Conservation (phyloP, 352 stramenopile species). For the Hyaloperonospora arabidopsidis region DNA sequence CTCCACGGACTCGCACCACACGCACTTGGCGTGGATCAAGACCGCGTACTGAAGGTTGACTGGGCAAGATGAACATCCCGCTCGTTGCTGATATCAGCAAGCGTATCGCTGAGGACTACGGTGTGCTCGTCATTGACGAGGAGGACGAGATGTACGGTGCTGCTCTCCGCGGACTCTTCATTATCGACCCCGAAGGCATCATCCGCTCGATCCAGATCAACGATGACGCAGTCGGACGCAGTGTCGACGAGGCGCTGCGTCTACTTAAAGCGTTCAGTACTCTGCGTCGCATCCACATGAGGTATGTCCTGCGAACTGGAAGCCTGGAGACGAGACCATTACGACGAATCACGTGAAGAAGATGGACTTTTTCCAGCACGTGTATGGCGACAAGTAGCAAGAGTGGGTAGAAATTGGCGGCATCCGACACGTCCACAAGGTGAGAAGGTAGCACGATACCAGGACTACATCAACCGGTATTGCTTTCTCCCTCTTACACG, state of each 20-base stretch:
- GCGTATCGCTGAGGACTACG: slow-evolving; percentile 78
- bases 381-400: slow-evolving; percentile 48
- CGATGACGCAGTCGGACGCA: slow-evolving; percentile 73
- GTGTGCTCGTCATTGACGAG: slow-evolving; percentile 76
- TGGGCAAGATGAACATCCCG: slow-evolving; percentile 82
- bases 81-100: slow-evolving; percentile 79
- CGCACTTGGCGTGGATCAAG: slow-evolving; percentile 77
- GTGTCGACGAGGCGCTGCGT: slow-evolving; percentile 73
- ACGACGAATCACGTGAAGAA: slow-evolving; percentile 79
- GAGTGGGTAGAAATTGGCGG: not conserved
- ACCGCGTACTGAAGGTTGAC: slow-evolving; percentile 67
- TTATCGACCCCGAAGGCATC: slow-evolving; percentile 78
- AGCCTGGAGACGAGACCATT: slow-evolving; percentile 73
- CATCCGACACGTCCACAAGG: not conserved
- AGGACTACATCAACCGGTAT: too few relatives aligned
- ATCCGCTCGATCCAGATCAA: slow-evolving; percentile 84
- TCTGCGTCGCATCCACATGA: slow-evolving; percentile 64
- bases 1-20: slow-evolving; percentile 81
- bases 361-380: slow-evolving; percentile 78
- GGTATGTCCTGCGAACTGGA: slow-evolving; percentile 83
- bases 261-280: slow-evolving; percentile 84
- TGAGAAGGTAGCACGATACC: slow-evolving; percentile 6
- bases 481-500: too few relatives aligned
- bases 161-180: slow-evolving; percentile 70
- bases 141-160: slow-evolving; percentile 73